Evolutionary conservation across 306 rosid genomes (phyloP), one percentile per base, ranked within the genome.

Genomic region (Prunus fruticosa): DNA sequence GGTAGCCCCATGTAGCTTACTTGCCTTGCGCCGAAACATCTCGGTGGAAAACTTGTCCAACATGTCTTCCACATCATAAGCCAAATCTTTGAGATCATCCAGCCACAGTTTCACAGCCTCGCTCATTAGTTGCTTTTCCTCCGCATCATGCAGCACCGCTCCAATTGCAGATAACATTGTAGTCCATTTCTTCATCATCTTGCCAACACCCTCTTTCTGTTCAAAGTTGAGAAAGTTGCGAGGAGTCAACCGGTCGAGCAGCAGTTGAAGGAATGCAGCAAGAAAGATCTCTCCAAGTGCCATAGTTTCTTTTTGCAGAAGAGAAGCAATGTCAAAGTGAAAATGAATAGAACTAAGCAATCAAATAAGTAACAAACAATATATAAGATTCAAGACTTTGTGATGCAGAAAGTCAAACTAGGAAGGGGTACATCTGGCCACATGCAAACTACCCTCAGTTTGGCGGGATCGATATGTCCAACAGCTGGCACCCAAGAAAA

Each of bases 21-120:
- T 45, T 13, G 43, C 27, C 25, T 32, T 32, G 34, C 56, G 65
- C 5, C 32, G 63, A 34, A 61, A 58, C 0, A 49, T 69, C 50
- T 78, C 38, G 0, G 72, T 60, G 28, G 70, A 60, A 34, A 61
- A 80, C n/a, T 57, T 71, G 30, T 73, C 84, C 61, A 84, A 58
- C 5, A 76, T 43, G 60, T 84, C 82, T 13, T 80, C 82, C 32
- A 73, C 19, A 6, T 72, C 71, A 16, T 67, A 32, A 45, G 85
- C 57, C 49, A 75, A 75, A 70, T 82, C 72, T 51, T 20, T 34
- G 45, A 82, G 85, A 56, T 82, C 78, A 0, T 73, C 41, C 23
- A 82, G 73, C 85, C 82, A 82, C 32, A 30, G 14, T 0, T 67
- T 57, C 43, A 82, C 64, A 0, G 56, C 73, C 28, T 11, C 1